Base-by-base conservation (phyloP, 2,329 filamentous ascomycete species). In the Sporothrix brunneoviolacea region DNA sequence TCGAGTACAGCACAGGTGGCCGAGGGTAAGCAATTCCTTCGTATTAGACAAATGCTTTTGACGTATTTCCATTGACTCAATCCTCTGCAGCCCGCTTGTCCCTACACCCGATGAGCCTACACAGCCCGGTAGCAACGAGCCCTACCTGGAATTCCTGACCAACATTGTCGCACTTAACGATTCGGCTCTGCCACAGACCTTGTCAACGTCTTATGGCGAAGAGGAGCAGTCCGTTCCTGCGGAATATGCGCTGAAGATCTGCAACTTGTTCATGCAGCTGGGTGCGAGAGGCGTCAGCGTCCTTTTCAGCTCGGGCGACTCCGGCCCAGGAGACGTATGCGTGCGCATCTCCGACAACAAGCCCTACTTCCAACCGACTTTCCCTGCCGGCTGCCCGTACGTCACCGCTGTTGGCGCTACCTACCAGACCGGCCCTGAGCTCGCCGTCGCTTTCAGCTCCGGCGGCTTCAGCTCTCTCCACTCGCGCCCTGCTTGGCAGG, bases 151-250 rank as follows among this genome's bases (percentile, higher is more conserved):
- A 13, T 86, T 78, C 69, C 68, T 86, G 8, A 71, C 77, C 50
- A 78, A 79, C 62, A 62, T 85, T 58, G 65, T 82, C 3, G 68
- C 64, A 2, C 71, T 83, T 1, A 64, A 66, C 2, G 73, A 75
- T 48, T 59, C 65, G 0, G 61, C 68, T 7, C 68, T 87, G 2
- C 83, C 84, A 0, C 74, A 80, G 41, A 76, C 82, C 15, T 75
- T 87, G 59, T 77, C 73, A 47, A 81, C 78, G 12, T 84, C 80
- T 0, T 87, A 87, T 61, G 82, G 80, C 42, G 82, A 86, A 54
- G 74, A 80, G 48, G 84, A 87, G 64, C 77, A 84, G 33, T 83
- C 76, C 1, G 58, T 87, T 0, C 83, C 83, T 0, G 60, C 68
- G 3, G 73, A 75, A 10, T 88, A 85, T 59, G 79, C 80, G 16